A percentile compares a stretch with the other conserved stretches of the same genome.
These are phyloP conservation scores for Penicillium corylophilum DNA, from an alignment of 2,329 filamentous ascomycete genomes.

Conservation along the genomic window DNA sequence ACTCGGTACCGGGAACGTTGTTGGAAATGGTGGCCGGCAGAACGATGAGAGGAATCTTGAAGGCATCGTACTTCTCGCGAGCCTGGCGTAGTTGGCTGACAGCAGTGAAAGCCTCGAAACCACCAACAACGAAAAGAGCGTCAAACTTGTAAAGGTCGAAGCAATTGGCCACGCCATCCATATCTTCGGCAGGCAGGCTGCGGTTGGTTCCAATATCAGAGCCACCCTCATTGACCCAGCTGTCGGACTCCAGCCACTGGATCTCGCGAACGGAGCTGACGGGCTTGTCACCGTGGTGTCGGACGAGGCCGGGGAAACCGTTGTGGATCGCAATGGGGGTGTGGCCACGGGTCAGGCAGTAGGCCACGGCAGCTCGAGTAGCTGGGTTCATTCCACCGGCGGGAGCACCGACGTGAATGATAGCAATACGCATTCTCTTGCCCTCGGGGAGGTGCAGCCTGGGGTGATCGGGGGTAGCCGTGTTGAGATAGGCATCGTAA, in stretches of 20 bases:
- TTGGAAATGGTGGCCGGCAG: conserved; percentile 98
- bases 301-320: conserved; percentile 88
- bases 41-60: conserved; percentile 89
- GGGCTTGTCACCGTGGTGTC: conserved; percentile 83
- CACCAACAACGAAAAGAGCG: conserved; percentile 85
- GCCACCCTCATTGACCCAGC: conserved; percentile 93
- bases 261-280: conserved; percentile 80
- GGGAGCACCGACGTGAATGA: conserved; percentile 94
- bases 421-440: conserved; percentile 88
- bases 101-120: conserved; percentile 94
- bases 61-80: conserved; percentile 72
- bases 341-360: conserved; percentile 89
- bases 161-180: conserved; percentile 76
- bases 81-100: conserved; percentile 83
- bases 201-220: conserved; percentile 98
- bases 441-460: conserved; percentile 65
- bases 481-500: conserved; percentile 86
- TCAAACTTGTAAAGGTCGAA: conserved; percentile 88
- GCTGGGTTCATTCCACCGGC: conserved; percentile 98
- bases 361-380: conserved; percentile 86
- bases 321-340: conserved; percentile 92
- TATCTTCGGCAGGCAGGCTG: conserved; percentile 82
- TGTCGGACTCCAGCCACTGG: conserved; percentile 89
- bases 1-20: conserved; percentile 97
- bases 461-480: conserved; percentile 76